Percentiles rank a stretch among this genome's conserved stretches.
Conservation (phyloP, 2,329 filamentous ascomycete species). For the Phyllosticta citrichinensis region DNA sequence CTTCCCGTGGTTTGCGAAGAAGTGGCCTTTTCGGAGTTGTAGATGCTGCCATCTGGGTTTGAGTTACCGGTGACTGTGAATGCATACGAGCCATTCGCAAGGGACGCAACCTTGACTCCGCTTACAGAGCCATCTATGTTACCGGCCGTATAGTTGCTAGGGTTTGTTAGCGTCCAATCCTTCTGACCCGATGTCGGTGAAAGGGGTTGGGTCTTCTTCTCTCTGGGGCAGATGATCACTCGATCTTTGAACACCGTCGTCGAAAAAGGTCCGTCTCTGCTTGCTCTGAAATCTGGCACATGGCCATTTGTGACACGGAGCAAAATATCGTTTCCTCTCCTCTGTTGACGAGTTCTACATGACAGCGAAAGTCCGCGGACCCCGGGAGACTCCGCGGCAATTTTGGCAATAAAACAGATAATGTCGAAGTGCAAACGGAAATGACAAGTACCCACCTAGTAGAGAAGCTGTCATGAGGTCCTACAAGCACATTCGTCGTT, state of each 20-base stretch:
- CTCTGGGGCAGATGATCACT: too few species aligned
- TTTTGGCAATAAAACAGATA: not conserved
- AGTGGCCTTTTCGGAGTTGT: slow-evolving; percentile 52
- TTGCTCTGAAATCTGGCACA: too few species aligned
- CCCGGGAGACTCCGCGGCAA: too few species aligned
- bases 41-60: slow-evolving; percentile 57
- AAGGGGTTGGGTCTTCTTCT: too few species aligned
- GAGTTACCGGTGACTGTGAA: slow-evolving; percentile 50
- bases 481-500: slow-evolving; percentile 28
- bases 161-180: not conserved
- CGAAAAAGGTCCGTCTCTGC: too few species aligned
- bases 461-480: slow-evolving; percentile 22
- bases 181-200: not conserved
- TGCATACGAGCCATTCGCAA: slow-evolving; percentile 28
- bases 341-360: too few species aligned
- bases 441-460: slow-evolving; percentile 18
- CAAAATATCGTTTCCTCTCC: too few species aligned
- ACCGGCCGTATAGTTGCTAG: slow-evolving; percentile 32
- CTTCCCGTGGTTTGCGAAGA: slow-evolving; percentile 54
- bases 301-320: too few species aligned
- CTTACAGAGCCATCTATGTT: slow-evolving; percentile 37
- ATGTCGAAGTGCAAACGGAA: not conserved
- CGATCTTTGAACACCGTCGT: too few species aligned
- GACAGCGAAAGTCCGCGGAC: too few species aligned
- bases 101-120: slow-evolving; percentile 36